Base-by-base conservation (phyloP, 441 rosid genomes). In the Populus hybrid region DNA sequence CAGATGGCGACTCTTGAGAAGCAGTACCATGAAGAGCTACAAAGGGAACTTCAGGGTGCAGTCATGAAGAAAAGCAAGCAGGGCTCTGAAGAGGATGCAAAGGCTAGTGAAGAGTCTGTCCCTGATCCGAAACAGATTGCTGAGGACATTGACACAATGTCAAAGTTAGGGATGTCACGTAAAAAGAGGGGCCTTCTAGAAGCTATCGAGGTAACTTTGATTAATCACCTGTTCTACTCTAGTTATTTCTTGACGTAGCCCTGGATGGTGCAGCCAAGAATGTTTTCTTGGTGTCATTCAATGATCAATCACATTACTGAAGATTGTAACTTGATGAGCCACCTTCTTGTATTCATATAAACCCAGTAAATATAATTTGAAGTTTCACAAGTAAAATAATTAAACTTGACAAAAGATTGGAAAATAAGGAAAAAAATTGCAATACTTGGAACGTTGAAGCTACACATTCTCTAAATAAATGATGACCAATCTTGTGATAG, bases 1-100 rank as follows among this genome's bases (percentile, higher is more conserved):
- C 88, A 95, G 99, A 86, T 90, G 91, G 89, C 84, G 72, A 79
- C 80, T 61, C 85, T 83, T 24, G 97, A 95, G 87, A 90, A 91
- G 85, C 95, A 87, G 81, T 89, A 95, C 90, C 97, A 89, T 74
- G 90, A 91, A 30, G 98, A 93, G 76, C 84, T 95, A 54, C 89
- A 89, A 81, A 81, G 64, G 88, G 99, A 95, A 84, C 78, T 95
- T 59, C 82, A 74, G 68, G 89, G 88, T 46, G 67, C 80, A 16
- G 74, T 46, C n/a, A 36, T 73, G 3, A 83, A 75, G 84, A 79
- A 59, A 73, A 81, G 70, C 67, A 67, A 81, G 72, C 78, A 78
- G 76, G 76, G 38, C 72, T 57, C 82, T 57, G 71, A 12, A 3
- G 77, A 81, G 73, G 83, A 78, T 2, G 69, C 28, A 16, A 85